Evolutionary conservation across 2,329 filamentous ascomycete genomes (phyloP).

Genomic region (Pseudomassariella vexata): DNA sequence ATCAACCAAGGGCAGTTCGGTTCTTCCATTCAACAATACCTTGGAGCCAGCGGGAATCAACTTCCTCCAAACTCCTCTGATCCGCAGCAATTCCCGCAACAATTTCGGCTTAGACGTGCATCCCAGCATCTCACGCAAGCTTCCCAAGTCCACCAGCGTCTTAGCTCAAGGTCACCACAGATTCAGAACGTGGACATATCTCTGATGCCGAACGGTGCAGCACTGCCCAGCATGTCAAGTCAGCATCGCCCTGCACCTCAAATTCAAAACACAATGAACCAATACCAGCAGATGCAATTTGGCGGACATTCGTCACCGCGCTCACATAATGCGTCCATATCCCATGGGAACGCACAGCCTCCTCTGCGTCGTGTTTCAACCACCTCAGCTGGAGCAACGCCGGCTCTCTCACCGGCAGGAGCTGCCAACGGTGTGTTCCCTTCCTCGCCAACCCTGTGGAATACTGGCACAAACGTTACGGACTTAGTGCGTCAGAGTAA

Average conservation of each 20-base stretch:
- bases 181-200: constrained; percentile 2
- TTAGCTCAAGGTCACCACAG: constrained; percentile 4
- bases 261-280: constrained; percentile 4
- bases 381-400: neutral
- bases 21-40: no score
- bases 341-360: no score
- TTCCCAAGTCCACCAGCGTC: no score
- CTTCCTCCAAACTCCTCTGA: no score
- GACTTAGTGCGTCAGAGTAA: constrained; percentile 1
- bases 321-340: no score
- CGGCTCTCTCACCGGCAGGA: no score
- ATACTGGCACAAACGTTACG: neutral
- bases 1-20: constrained; percentile 1
- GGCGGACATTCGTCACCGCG: neutral
- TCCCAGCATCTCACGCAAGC: constrained; percentile 4
- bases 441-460: neutral
- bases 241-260: constrained; percentile 4
- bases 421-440: neutral
- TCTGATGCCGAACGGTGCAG: neutral
- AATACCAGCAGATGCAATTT: constrained; percentile 1
- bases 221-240: neutral
- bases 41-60: no score
- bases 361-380: no score
- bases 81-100: neutral
- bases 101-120: constrained; percentile 1